Evolutionary conservation across 176 grass and related monocot genomes (phyloP).

Genomic region (Bromus sterilis): DNA sequence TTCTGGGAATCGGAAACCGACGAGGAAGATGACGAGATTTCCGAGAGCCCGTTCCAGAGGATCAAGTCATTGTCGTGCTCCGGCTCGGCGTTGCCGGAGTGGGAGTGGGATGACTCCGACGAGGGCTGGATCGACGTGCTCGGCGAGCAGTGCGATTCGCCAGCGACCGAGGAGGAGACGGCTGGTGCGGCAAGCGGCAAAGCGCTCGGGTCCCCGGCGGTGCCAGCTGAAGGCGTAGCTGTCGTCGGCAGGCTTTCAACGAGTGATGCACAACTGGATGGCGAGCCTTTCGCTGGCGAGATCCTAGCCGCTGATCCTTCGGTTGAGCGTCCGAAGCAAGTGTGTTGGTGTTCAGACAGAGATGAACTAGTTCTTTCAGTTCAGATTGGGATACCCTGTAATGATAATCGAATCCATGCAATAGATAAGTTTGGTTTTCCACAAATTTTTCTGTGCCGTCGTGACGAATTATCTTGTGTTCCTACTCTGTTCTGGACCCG

Average conservation of each 20-base stretch:
- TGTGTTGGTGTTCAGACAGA: not conserved
- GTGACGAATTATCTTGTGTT: not conserved
- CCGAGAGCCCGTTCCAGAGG: not conserved
- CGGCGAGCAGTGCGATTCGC: not conserved
- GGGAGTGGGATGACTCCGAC: conserved; percentile 31
- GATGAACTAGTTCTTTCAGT: not conserved
- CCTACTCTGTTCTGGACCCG: not conserved
- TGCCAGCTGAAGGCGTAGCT: conserved; percentile 3
- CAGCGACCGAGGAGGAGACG: not conserved
- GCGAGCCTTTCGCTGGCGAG: not conserved
- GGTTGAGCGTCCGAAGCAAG: not conserved
- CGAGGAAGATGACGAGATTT: not conserved
- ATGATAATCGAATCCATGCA: not conserved
- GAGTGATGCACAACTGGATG: not conserved
- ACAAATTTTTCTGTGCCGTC: not conserved
- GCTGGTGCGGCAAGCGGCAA: conserved; percentile 10
- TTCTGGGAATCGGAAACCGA: conserved; percentile 49
- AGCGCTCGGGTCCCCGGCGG: not conserved
- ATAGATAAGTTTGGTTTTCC: conserved; percentile 20
- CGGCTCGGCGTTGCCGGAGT: conserved; percentile 11
- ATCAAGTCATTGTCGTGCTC: conserved; percentile 30
- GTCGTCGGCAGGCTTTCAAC: not conserved
- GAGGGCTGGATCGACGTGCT: conserved; percentile 35
- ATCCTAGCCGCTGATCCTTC: not conserved
- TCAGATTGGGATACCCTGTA: not conserved